Base-by-base conservation (phyloP, 495 filamentous ascomycete species). In the Aspergillus mulundensis region DNA sequence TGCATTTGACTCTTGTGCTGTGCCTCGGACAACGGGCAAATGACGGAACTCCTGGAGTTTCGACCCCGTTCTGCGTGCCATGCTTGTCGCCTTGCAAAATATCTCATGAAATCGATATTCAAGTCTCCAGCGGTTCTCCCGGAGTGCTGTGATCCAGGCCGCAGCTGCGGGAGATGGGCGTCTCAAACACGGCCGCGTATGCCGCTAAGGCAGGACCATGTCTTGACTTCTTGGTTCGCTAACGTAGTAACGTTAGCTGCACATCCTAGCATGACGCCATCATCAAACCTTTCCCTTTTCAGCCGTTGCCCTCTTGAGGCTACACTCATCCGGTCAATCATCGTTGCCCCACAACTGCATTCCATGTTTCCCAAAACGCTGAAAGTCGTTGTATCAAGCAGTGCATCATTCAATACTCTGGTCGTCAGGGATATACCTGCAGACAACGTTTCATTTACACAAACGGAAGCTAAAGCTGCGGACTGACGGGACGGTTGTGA, bases 261-360 rank as follows among this genome's bases (percentile, higher is more conserved):
- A 61, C 61, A 63, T 66, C 63, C 59, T 54, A 28, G 38, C 56
- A 66, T 66, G 57, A 62, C 63, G 63, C 60, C 55, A 59, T 61
- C 55, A 59, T 61, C 54, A 44, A 43, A 50, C 40, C 55, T 58
- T 56, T 58, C 50, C 57, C 45, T 50, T 53, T 48, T 25, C 24
- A 20, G 30, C 25, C 23, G 23, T 23, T 25, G 39, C 23, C 28
- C 16, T 19, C 23, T 49, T 21, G 12, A 38, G 32, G 8, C 36
- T 53, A 19, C 21, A 7, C 18, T 18, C 36, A n/a, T 32, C 32
- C 15, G 15, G 32, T 36, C 40, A 11, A 54, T 54, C 30, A n/a
- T 18, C 21, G 7, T 15, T 7, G 43, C 23, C 23, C 43, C 43
- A 46, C 21, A 42, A 10, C 7, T 24, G 15, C 24, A 30, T 47